Conservation (phyloP, 2,329 filamentous ascomycete species). For the Colletotrichum tofieldiae region DNA sequence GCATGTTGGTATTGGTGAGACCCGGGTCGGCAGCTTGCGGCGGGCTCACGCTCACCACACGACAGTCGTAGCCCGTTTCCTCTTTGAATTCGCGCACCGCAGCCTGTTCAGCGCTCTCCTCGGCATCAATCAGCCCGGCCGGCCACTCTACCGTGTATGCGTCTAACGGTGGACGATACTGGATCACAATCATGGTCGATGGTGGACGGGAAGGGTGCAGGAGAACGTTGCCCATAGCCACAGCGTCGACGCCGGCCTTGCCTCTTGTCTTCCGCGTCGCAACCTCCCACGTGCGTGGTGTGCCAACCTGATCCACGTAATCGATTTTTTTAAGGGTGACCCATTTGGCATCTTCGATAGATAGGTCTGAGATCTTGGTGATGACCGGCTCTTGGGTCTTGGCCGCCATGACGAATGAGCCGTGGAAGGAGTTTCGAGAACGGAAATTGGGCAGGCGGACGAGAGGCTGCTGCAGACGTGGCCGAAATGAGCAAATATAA, state of each 20-base stretch:
- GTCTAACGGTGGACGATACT: slow-evolving; percentile 67
- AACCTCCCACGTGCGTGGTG: slow-evolving; percentile 72
- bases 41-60: slow-evolving; percentile 63
- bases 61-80: slow-evolving; percentile 71
- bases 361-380: slow-evolving; percentile 63
- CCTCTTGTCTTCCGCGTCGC: slow-evolving; percentile 71
- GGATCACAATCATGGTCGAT: slow-evolving; percentile 66
- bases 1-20: slow-evolving; percentile 73
- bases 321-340: slow-evolving; percentile 69
- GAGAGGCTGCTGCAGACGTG: background rate
- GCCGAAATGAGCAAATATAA: background rate
- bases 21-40: slow-evolving; percentile 72
- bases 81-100: slow-evolving; percentile 69
- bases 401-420: slow-evolving; percentile 52
- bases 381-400: slow-evolving; percentile 63
- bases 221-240: slow-evolving; percentile 75
- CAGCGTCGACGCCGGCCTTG: slow-evolving; percentile 70
- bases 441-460: background rate
- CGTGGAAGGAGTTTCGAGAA: background rate
- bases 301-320: slow-evolving; percentile 71
- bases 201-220: slow-evolving; percentile 60
- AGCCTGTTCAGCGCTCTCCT: slow-evolving; percentile 66
- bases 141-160: slow-evolving; percentile 69
- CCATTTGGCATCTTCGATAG: slow-evolving; percentile 69
- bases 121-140: slow-evolving; percentile 67